Evolutionary conservation across 495 filamentous ascomycete genomes (phyloP).

Genomic region (Aspergillus campestris): DNA sequence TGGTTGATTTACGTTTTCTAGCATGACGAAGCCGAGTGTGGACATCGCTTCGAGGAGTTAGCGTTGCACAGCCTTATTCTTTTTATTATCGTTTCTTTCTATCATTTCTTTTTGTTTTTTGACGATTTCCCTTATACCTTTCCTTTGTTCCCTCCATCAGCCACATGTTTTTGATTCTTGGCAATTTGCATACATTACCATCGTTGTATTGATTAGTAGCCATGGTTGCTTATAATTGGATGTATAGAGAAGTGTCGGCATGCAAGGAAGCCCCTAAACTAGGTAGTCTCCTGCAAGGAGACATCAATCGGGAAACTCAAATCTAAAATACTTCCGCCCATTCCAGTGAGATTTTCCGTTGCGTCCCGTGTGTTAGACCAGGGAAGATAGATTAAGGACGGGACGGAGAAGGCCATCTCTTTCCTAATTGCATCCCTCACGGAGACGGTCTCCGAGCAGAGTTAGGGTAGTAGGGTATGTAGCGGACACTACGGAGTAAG

Average conservation of each 20-base stretch:
- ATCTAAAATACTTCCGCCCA: too few relatives aligned
- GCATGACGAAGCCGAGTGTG: constrained; percentile 7
- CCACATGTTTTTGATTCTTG: constrained; percentile 2
- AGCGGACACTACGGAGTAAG: too few relatives aligned
- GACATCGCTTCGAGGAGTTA: constrained; percentile 10
- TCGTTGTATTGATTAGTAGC: not conserved
- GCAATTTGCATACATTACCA: constrained; percentile 7
- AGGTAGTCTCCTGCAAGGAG: constrained; percentile 4
- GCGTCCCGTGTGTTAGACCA: too few relatives aligned
- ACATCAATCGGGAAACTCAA: not conserved
- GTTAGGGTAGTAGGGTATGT: too few relatives aligned
- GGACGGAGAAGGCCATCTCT: too few relatives aligned
- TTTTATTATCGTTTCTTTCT: constrained; percentile 1
- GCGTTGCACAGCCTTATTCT: too few relatives aligned
- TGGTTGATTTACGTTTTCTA: not conserved
- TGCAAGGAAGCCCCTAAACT: constrained; percentile 5
- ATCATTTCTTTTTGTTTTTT: constrained; percentile 1
- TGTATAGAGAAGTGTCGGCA: constrained; percentile 6
- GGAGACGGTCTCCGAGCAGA: too few relatives aligned
- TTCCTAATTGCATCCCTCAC: too few relatives aligned
- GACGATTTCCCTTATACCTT: constrained; percentile 2
- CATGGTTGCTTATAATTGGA: constrained; percentile 10
- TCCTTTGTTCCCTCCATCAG: constrained; percentile 1
- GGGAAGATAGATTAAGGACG: too few relatives aligned
- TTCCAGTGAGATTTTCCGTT: too few relatives aligned